A percentile compares a stretch with the other conserved stretches of the same genome.
These are phyloP conservation scores for Dactylellina cionopaga DNA, from an alignment of 2,329 filamentous ascomycete species.

Conservation along the genomic window DNA sequence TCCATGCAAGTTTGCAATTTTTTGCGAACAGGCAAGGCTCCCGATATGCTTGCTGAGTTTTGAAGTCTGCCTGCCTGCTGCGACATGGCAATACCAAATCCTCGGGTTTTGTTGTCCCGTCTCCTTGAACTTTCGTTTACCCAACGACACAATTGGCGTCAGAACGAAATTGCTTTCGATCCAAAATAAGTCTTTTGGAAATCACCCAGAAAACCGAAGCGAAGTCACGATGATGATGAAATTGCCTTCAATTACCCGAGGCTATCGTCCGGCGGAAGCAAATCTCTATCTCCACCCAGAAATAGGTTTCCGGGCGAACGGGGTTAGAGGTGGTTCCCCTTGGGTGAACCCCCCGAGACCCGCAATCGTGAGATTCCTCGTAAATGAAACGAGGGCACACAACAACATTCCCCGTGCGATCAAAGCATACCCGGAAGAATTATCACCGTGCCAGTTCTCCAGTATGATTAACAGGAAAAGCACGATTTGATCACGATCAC, in stretches of 20 bases:
- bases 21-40: conserved; percentile 33
- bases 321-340: neutral
- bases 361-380: conserved; percentile 12
- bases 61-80: too few species aligned
- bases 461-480: neutral
- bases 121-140: conserved; percentile 17
- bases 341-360: conserved; percentile 1
- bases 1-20: too few species aligned
- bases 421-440: conserved; percentile 34
- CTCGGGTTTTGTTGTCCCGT: conserved; percentile 33
- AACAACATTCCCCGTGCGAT: conserved; percentile 1
- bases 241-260: conserved; percentile 29
- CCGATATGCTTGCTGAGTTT: conserved; percentile 18
- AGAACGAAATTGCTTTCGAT: conserved; percentile 13
- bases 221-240: conserved; percentile 7
- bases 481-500: conserved; percentile 16
- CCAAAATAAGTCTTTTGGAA: conserved; percentile 15
- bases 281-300: conserved; percentile 17
- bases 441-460: conserved; percentile 32
- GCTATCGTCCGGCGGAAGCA: conserved; percentile 30
- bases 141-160: conserved; percentile 8
- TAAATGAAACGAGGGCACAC: conserved; percentile 33
- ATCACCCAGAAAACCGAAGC: neutral
- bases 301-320: conserved; percentile 29
- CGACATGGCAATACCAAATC: conserved; percentile 40